Percentiles rank a stretch among this genome's conserved stretches.
These are phyloP conservation scores for Pythium insidiosum DNA, from an alignment of 352 stramenopile genomes.

Conservation along the genomic window DNA sequence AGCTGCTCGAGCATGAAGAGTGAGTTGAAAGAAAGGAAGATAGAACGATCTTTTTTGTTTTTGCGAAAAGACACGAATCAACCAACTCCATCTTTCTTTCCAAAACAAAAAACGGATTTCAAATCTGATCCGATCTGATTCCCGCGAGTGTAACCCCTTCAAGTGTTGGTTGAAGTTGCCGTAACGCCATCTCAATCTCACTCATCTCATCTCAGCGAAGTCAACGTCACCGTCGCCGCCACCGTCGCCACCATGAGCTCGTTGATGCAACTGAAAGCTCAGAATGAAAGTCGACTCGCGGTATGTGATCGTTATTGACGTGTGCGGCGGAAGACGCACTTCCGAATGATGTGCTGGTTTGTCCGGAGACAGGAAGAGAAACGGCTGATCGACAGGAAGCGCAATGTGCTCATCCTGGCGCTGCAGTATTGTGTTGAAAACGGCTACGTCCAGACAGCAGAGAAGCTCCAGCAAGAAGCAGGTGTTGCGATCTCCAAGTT, in stretches of 20 bases:
- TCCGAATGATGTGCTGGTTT: conserved; percentile 1
- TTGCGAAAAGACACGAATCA: no score
- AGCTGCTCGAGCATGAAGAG: no score
- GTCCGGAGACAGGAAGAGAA: conserved; percentile 66
- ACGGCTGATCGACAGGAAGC: conserved; percentile 71
- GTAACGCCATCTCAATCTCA: not conserved
- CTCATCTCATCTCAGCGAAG: no score
- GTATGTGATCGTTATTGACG: conserved; percentile 16
- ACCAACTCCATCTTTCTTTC: no score
- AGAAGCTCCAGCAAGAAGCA: conserved; percentile 83
- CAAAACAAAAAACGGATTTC: no score
- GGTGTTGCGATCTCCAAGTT: conserved; percentile 83
- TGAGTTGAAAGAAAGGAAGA: no score
- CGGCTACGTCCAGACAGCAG: conserved; percentile 77
- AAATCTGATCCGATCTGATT: no score
- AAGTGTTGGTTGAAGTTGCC: conserved; percentile 5
- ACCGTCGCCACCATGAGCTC: conserved; percentile 55
- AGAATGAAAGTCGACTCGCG: conserved; percentile 71
- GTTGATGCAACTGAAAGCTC: conserved; percentile 73
- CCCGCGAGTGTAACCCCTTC: no score
- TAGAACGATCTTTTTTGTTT: no score
- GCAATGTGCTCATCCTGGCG: conserved; percentile 83
- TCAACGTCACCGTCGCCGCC: no score
- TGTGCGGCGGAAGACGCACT: not conserved
- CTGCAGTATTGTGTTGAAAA: conserved; percentile 82